Percentiles rank a stretch among this genome's conserved stretches.
Conservation (phyloP, 495 filamentous ascomycete genomes). For the Penicillium bialowiezense region DNA sequence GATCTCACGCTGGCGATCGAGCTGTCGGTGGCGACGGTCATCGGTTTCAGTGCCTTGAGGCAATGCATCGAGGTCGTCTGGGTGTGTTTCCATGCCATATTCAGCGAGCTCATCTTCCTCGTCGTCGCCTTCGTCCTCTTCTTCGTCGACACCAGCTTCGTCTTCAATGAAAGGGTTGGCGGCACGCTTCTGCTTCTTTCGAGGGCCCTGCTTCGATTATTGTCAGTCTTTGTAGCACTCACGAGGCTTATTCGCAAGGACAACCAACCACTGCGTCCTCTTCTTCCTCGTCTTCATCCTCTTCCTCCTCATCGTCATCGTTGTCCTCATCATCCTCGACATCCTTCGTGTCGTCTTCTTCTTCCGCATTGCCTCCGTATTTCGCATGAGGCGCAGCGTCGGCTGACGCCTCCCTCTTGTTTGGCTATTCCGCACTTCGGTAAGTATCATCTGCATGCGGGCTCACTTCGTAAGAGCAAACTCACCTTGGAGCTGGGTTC, state of each 20-base stretch:
- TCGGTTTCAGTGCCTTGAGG: conserved; percentile 78
- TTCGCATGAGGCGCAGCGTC: conserved; percentile 46
- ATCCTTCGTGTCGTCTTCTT: conserved; percentile 42
- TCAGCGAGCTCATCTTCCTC: conserved; percentile 82
- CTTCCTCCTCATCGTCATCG: conserved; percentile 31
- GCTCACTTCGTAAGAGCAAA: conserved; percentile 7
- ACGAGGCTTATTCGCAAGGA: conserved; percentile 15
- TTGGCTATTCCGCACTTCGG: conserved; percentile 14
- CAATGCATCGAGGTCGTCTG: conserved; percentile 80
- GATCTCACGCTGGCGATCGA: conserved; percentile 86
- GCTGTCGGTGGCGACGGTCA: conserved; percentile 88
- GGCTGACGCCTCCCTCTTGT: conserved; percentile 49
- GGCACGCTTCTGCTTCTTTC: conserved; percentile 71
- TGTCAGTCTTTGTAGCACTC: conserved; percentile 14
- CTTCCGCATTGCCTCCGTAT: conserved; percentile 49
- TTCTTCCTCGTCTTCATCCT: conserved; percentile 41
- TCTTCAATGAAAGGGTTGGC: conserved; percentile 87
- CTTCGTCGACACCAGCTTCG: conserved; percentile 94
- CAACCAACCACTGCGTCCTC: conserved; percentile 25
- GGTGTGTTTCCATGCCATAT: conserved; percentile 85
- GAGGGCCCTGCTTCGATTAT: conserved; percentile 54
- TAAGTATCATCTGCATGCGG: conserved; percentile 16
- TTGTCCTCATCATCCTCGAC: conserved; percentile 53
- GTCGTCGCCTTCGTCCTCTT: conserved; percentile 88
- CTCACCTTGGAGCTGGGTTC: conserved; percentile 42